phyloP scores from a whole-genome alignment of 352 stramenopile genomes.

The Lagenidium sp. region DNA sequence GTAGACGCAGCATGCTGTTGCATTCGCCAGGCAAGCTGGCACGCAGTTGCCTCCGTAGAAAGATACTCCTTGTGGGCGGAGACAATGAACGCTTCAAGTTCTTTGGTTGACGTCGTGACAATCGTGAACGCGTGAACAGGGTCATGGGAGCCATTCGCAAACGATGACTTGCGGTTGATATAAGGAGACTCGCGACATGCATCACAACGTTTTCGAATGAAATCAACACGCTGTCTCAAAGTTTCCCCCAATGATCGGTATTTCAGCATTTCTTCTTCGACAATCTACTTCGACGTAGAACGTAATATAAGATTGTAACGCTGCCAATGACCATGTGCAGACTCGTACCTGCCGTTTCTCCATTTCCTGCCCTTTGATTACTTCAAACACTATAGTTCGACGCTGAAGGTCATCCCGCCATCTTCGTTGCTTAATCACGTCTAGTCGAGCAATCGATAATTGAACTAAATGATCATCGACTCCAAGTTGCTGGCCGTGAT shows the following conservation, averaged over 20 bases:
- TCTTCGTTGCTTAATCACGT: constrained; percentile 32
- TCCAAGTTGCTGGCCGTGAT: too few species aligned
- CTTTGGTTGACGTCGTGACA: constrained; percentile 1
- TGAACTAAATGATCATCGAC: constrained; percentile 23
- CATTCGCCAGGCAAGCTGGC: constrained; percentile 23
- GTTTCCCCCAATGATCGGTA: constrained; percentile 8
- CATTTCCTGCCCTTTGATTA: constrained; percentile 16
- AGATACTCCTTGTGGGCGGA: constrained; percentile 11
- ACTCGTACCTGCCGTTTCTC: constrained; percentile 20
- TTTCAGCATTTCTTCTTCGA: constrained; percentile 4
- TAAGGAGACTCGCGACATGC: too few species aligned
- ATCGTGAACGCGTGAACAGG: too few species aligned
- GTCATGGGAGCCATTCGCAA: too few species aligned
- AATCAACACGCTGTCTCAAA: constrained; percentile 5
- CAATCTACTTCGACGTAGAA: constrained; percentile 4
- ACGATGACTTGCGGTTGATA: too few species aligned
- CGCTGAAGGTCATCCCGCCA: constrained; percentile 9
- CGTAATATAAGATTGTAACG: too few species aligned
- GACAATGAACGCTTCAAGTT: constrained; percentile 2
- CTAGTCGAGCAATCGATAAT: constrained; percentile 25
- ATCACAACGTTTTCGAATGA: constrained; percentile 7
- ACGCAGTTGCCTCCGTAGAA: constrained; percentile 12
- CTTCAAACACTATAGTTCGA: constrained; percentile 19
- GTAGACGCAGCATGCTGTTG: constrained; percentile 18
- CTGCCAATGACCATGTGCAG: not conserved